phyloP scores from a whole-genome alignment of 1,284 basidiomycete genomes.

The Rhodotorula mucilaginosa region DNA sequence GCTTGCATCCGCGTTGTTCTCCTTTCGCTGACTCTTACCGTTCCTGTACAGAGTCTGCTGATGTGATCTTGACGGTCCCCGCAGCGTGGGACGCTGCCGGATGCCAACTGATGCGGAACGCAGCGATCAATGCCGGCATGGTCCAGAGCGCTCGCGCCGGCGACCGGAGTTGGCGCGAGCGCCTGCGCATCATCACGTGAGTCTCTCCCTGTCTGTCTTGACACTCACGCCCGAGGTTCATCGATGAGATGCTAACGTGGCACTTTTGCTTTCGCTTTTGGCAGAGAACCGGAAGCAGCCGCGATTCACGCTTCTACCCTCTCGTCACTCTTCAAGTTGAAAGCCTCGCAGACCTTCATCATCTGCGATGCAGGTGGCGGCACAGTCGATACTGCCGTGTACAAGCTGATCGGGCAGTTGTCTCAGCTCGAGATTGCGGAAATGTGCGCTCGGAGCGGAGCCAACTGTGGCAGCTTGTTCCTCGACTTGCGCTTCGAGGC shows the following conservation, averaged over 20 bases:
- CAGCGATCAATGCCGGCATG: conserved; percentile 70
- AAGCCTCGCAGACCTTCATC: conserved; percentile 73
- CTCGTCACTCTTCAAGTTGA: conserved; percentile 69
- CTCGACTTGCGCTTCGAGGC: conserved; percentile 76
- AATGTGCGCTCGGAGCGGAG: conserved; percentile 73
- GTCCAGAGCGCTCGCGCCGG: conserved; percentile 67
- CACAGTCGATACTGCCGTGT: conserved; percentile 69
- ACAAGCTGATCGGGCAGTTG: conserved; percentile 74
- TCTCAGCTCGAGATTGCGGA: conserved; percentile 75
- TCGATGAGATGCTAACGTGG: background rate
- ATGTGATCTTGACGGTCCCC: conserved; percentile 75
- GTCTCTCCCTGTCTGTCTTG: conserved; percentile 34
- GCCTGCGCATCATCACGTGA: conserved; percentile 71
- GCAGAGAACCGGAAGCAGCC: conserved; percentile 73
- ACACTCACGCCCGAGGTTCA: too few species aligned
- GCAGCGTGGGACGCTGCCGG: conserved; percentile 80
- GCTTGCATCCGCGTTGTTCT: background rate
- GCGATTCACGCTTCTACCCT: conserved; percentile 77
- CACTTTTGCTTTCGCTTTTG: background rate
- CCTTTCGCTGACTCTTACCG: too few species aligned
- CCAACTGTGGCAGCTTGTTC: conserved; percentile 76
- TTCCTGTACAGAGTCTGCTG: conserved; percentile 61
- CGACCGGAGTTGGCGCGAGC: conserved; percentile 70
- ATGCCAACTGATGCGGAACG: conserved; percentile 74
- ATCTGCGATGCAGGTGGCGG: conserved; percentile 77